Conservation (phyloP, 1,284 basidiomycete genomes). For the Meripilus lineatus region DNA sequence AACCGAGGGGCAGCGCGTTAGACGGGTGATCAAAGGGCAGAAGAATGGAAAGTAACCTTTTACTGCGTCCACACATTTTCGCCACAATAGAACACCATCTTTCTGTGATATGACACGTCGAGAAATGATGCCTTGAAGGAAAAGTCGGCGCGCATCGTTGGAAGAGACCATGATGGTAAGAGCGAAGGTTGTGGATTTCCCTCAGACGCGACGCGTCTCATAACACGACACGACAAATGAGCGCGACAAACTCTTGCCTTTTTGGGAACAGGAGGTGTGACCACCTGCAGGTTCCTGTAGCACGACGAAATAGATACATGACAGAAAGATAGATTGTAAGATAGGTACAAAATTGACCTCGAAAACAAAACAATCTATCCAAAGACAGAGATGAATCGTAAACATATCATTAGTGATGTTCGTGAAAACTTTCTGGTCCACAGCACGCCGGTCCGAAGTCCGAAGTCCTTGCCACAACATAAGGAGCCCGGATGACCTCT, state of each 20-base stretch:
- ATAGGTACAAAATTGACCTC: too few species aligned
- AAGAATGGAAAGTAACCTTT: slow-evolving; percentile 39
- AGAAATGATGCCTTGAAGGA: slow-evolving; percentile 72
- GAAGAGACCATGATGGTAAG: slow-evolving; percentile 41
- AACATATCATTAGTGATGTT: too few species aligned
- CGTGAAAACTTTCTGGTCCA: too few species aligned
- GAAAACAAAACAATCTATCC: too few species aligned
- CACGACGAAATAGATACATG: too few species aligned
- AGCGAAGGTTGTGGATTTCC: slow-evolving; percentile 2
- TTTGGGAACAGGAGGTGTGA: too few species aligned
- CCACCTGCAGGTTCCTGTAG: too few species aligned
- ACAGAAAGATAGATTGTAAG: too few species aligned
- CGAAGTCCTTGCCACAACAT: too few species aligned
- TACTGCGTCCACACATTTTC: slow-evolving; percentile 59
- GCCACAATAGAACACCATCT: slow-evolving; percentile 62
- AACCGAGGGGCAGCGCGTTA: slow-evolving; percentile 8
- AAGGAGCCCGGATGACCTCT: too few species aligned
- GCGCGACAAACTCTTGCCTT: slow-evolving; percentile 7
- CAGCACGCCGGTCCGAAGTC: too few species aligned
- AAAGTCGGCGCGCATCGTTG: slow-evolving; percentile 66
- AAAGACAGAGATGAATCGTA: too few species aligned
- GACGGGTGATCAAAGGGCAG: slow-evolving; percentile 14
- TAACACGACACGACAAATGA: slow-evolving; percentile 6
- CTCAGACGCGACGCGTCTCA: slow-evolving; percentile 14
- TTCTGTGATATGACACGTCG: slow-evolving; percentile 58